These are phyloP conservation scores for Vachellia collinsii DNA, from an alignment of 306 rosid genomes.

Conservation along the genomic window DNA sequence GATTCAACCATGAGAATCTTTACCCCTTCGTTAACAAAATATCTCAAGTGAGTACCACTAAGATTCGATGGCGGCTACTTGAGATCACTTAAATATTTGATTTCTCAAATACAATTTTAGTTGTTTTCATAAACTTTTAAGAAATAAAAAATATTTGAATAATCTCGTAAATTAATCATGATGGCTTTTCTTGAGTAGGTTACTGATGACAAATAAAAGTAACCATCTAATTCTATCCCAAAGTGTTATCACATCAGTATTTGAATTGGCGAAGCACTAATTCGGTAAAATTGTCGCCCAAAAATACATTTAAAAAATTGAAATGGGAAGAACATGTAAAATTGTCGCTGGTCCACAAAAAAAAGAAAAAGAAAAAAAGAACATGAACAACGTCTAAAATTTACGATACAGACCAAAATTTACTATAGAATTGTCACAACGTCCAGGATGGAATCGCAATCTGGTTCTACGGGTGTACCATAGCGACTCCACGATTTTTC, in stretches of 20 bases:
- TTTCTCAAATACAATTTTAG: no score
- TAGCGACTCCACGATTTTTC: background rate
- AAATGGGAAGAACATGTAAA: background rate
- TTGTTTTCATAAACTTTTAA: no score
- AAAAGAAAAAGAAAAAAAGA: no score
- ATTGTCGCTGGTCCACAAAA: background rate
- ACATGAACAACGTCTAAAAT: background rate
- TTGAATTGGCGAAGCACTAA: background rate
- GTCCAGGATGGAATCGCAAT: background rate
- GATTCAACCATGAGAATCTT: no score
- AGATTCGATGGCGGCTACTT: no score
- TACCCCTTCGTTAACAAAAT: no score
- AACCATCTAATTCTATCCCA: background rate
- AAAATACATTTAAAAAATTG: background rate
- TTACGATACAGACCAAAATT: conserved; percentile 3
- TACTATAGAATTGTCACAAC: background rate
- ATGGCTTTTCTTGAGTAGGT: background rate
- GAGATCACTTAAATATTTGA: no score
- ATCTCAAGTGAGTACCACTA: no score
- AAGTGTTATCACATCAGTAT: background rate
- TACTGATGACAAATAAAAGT: background rate
- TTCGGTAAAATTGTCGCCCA: no score
- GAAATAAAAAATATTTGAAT: no score
- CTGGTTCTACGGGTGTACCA: background rate
- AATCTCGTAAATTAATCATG: background rate